Percentiles rank a stretch among this genome's conserved stretches.
Evolutionary conservation across 208 protist species (phyloP).

Genomic region (Trypanosoma theileri): DNA sequence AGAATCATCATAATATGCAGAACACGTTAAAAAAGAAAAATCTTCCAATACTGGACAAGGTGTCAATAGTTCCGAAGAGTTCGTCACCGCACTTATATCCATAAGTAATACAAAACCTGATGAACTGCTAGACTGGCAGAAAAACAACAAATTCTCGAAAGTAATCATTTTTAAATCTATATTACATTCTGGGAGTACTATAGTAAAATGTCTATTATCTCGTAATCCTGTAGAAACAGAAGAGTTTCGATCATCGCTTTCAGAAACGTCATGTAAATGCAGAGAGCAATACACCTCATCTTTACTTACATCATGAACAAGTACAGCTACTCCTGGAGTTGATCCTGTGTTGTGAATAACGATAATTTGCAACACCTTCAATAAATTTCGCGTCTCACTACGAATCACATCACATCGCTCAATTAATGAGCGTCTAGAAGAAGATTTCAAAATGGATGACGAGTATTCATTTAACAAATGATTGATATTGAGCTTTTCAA

Average conservation of each 20-base stretch:
- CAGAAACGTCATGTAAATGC: conserved; percentile 5
- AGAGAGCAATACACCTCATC: conserved; percentile 14
- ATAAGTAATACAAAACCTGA: conserved; percentile 4
- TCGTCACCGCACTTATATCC: not conserved
- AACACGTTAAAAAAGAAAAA: conserved; percentile 10
- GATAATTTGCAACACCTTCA: conserved; percentile 16
- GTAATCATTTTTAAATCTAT: conserved; percentile 8
- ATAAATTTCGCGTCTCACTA: not conserved
- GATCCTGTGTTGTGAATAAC: not conserved
- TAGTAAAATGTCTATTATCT: not conserved
- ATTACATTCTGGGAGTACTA: conserved; percentile 12
- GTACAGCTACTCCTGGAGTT: conserved; percentile 10
- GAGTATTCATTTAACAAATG: not conserved
- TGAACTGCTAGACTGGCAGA: conserved; percentile 4
- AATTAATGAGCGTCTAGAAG: not conserved
- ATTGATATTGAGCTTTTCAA: conserved; percentile 14
- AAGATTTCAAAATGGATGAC: conserved; percentile 5
- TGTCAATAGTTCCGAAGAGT: not conserved
- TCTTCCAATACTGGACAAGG: not conserved
- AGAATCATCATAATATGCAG: conserved; percentile 12
- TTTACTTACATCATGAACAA: conserved; percentile 13
- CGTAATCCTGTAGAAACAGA: not conserved
- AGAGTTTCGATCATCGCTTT: not conserved
- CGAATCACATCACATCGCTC: conserved; percentile 16
- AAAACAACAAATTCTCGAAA: not conserved